Evolutionary conservation across 2,329 filamentous ascomycete species (phyloP), one percentile per base, ranked within the genome.

Genomic region (Exophiala xenobiotica): DNA sequence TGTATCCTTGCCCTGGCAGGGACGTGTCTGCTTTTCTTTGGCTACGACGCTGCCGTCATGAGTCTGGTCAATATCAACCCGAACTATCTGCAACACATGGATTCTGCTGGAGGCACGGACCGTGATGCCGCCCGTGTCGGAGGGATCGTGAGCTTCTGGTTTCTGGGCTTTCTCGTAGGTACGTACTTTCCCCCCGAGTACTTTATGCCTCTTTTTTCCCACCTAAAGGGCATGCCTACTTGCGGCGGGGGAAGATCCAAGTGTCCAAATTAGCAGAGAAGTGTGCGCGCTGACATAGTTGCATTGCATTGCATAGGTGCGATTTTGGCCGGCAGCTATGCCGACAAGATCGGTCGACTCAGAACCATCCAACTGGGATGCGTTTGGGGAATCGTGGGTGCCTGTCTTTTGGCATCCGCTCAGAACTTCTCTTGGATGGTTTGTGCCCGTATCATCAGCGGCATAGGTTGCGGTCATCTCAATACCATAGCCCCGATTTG

Each of bases 91-190:
- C 27, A 56, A 6, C 50, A 46, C 16, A 62, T 65, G 62, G 55
- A 55, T 8, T 48, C 38, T 16, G 51, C 46, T 27, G 45, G 40
- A 39, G 62, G 61, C 9, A 57, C 60, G 12, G 45, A 47, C 31
- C 42, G 60, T 29, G 62, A 64, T 46, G 57, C 63, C 9, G 63
- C 63, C 4, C 59, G 54, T 2, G 46, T 64, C 12, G 62, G 63
- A 14, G 62, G 63, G 1, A 49, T 65, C 20, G 63, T 65, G 14
- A 62, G 61, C 56, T 45, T 65, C 12, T 65, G 63, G 61, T 65
- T 63, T 53, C 60, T 54, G 24, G 62, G 63, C 11, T 64, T 65
- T n/a, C 44, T 47, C 29, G 14, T 47, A 11, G 44, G 44, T 47
- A 45, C 8, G 11, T 23, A 19, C 19, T 19, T 6, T 16, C 20